Conservation (phyloP, 2,329 filamentous ascomycete species). For the Coniochaeta sp. region DNA sequence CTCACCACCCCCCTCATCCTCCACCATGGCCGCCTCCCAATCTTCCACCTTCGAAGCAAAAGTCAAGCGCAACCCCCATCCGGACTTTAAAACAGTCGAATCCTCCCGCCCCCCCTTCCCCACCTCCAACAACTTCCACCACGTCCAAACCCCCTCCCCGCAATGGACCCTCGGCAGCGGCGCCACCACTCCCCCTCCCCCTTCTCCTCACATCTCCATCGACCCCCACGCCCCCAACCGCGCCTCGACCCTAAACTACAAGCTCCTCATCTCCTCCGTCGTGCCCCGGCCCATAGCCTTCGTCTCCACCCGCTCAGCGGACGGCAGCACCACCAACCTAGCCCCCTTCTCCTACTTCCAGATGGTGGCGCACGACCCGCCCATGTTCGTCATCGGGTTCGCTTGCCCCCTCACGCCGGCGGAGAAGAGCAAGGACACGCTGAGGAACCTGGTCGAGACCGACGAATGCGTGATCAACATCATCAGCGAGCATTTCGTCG, state of each 20-base stretch:
- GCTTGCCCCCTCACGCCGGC: slow-evolving; percentile 31
- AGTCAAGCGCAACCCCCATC: slow-evolving; percentile 60
- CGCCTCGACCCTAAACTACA: slow-evolving; percentile 72
- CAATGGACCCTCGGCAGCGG: slow-evolving; percentile 61
- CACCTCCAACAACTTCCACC: slow-evolving; percentile 36
- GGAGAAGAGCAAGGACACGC: slow-evolving; percentile 63
- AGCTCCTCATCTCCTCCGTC: slow-evolving; percentile 77
- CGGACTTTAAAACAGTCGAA: slow-evolving; percentile 70
- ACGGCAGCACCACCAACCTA: slow-evolving; percentile 65
- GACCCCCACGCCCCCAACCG: slow-evolving; percentile 71
- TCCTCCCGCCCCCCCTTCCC: slow-evolving; percentile 57
- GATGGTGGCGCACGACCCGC: slow-evolving; percentile 78
- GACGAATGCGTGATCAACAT: slow-evolving; percentile 82
- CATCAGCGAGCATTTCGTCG: slow-evolving; percentile 74
- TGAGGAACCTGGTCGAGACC: slow-evolving; percentile 65
- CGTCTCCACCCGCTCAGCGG: slow-evolving; percentile 46
- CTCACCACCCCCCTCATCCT: not conserved
- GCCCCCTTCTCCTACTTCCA: slow-evolving; percentile 87
- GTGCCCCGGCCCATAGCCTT: slow-evolving; percentile 75
- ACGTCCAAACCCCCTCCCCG: slow-evolving; percentile 58
- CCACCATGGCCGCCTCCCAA: not conserved
- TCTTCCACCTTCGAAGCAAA: slow-evolving; percentile 7
- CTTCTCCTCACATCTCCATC: slow-evolving; percentile 59
- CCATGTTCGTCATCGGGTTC: slow-evolving; percentile 64
- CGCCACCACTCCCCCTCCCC: slow-evolving; percentile 43